These are phyloP conservation scores for Incumbomyces delicatus DNA, from an alignment of 2,329 filamentous ascomycete genomes.

Conservation along the genomic window DNA sequence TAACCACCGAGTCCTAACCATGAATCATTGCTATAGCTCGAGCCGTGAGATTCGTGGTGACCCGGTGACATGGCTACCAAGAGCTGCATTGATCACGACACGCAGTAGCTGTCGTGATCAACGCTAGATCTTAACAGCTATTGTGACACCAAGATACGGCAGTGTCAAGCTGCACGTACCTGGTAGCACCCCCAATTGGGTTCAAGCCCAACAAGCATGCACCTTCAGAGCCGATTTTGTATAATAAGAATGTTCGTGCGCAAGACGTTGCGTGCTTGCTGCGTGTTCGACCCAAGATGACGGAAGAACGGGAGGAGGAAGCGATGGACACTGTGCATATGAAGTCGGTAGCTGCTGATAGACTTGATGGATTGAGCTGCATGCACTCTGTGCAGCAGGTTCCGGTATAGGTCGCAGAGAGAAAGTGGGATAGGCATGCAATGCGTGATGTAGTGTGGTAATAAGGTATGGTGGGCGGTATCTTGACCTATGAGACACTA, in stretches of 20 bases:
- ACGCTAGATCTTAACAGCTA: slow-evolving; percentile 6
- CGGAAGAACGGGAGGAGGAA: slow-evolving; percentile 2
- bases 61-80: slow-evolving; percentile 35
- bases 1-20: slow-evolving; percentile 41
- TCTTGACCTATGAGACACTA: slow-evolving; percentile 5
- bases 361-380: slow-evolving; percentile 1
- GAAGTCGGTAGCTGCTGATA: slow-evolving; percentile 5
- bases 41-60: slow-evolving; percentile 33
- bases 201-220: not conserved
- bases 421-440: slow-evolving; percentile 6
- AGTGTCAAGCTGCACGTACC: slow-evolving; percentile 15
- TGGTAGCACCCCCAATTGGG: slow-evolving; percentile 7
- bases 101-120: slow-evolving; percentile 3
- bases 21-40: slow-evolving; percentile 34
- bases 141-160: slow-evolving; percentile 5
- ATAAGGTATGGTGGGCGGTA: slow-evolving; percentile 9
- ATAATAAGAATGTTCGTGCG: not conserved
- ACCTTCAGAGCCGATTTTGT: not conserved
- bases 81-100: slow-evolving; percentile 18
- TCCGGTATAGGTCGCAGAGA: slow-evolving; percentile 1
- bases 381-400: slow-evolving; percentile 2
- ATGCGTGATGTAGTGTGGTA: slow-evolving; percentile 7
- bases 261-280: slow-evolving; percentile 1
- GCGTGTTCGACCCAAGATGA: slow-evolving; percentile 7
- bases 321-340: slow-evolving; percentile 5